A percentile compares a stretch with the other conserved stretches of the same genome.
phyloP scores from a whole-genome alignment of 2,329 filamentous ascomycete genomes.

The Passalora sequoiae region DNA sequence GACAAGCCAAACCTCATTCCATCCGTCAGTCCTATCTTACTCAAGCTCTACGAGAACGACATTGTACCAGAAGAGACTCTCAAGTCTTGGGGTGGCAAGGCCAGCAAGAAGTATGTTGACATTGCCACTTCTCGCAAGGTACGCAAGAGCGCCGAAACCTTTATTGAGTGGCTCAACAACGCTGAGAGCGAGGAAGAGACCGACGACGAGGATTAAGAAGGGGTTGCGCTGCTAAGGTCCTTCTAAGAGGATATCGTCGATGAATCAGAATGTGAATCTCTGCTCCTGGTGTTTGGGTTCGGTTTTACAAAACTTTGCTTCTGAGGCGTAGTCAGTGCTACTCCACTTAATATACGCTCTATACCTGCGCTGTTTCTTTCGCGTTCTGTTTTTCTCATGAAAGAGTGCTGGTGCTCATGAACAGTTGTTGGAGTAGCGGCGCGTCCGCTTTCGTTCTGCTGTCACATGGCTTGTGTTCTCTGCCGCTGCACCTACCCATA shows the following conservation, averaged over 20 bases:
- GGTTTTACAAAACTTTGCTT: background rate
- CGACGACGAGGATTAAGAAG: conserved; percentile 23
- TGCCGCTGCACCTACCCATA: too few species aligned
- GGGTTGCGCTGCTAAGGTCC: background rate
- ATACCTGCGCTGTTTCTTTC: too few species aligned
- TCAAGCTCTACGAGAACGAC: conserved; percentile 86
- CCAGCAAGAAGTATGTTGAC: conserved; percentile 98
- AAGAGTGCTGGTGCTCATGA: too few species aligned
- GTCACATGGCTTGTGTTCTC: too few species aligned
- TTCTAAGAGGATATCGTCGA: background rate
- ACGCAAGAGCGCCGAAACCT: conserved; percentile 87
- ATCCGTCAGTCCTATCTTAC: conserved; percentile 77
- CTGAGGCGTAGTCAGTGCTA: conserved; percentile 7
- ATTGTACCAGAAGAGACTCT: conserved; percentile 82
- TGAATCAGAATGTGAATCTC: conserved; percentile 13
- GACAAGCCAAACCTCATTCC: conserved; percentile 73
- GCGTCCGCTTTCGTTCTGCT: too few species aligned
- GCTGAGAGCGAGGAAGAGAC: conserved; percentile 28
- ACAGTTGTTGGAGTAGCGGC: too few species aligned
- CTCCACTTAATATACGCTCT: conserved; percentile 8
- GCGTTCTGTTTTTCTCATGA: too few species aligned
- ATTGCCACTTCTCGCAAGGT: conserved; percentile 86
- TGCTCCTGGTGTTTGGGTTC: conserved; percentile 11
- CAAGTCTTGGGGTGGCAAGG: conserved; percentile 86
- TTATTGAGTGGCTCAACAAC: conserved; percentile 81